Percentiles rank a stretch among this genome's conserved stretches.
Conservation (phyloP, 2,329 filamentous ascomycete species). For the Talaromyces islandicus region DNA sequence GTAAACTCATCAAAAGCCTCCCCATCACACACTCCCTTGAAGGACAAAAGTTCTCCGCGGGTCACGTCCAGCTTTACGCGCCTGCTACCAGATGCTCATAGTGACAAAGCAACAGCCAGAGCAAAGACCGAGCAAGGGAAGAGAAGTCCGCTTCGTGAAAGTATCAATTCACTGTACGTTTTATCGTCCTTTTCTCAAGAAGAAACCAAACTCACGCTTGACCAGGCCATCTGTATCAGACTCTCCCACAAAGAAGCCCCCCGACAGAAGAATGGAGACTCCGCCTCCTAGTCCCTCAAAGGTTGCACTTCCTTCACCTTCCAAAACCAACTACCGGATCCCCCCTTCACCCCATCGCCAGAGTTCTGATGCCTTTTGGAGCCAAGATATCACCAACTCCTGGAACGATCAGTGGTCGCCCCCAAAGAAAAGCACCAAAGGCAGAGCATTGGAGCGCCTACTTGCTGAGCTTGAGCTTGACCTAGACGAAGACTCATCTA, state of each 20-base stretch:
- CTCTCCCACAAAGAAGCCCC: constrained; percentile 7
- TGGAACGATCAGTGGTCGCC: constrained; percentile 53
- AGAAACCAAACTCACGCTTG: neutral
- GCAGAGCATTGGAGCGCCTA: constrained; percentile 15
- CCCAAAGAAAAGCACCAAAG: constrained; percentile 30
- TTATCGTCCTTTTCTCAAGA: neutral
- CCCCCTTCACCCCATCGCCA: constrained; percentile 46
- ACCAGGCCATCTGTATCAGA: constrained; percentile 1
- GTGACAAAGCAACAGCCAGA: constrained; percentile 17
- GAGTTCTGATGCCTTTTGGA: constrained; percentile 51
- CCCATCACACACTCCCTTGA: constrained; percentile 7
- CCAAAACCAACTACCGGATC: constrained; percentile 38
- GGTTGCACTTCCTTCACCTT: constrained; percentile 41
- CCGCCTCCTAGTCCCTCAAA: constrained; percentile 41
- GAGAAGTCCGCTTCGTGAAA: constrained; percentile 10
- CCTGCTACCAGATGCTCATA: constrained; percentile 17
- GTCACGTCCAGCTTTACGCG: constrained; percentile 13
- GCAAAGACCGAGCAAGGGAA: neutral
- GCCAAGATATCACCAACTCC: constrained; percentile 44
- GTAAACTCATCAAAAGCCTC: neutral
- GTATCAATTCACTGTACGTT: constrained; percentile 10
- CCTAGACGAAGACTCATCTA: constrained; percentile 29
- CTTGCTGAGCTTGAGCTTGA: constrained; percentile 29
- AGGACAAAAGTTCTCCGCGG: constrained; percentile 10
- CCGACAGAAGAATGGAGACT: constrained; percentile 22